Conservation (phyloP, 306 rosid species). For the Quercus variabilis region DNA sequence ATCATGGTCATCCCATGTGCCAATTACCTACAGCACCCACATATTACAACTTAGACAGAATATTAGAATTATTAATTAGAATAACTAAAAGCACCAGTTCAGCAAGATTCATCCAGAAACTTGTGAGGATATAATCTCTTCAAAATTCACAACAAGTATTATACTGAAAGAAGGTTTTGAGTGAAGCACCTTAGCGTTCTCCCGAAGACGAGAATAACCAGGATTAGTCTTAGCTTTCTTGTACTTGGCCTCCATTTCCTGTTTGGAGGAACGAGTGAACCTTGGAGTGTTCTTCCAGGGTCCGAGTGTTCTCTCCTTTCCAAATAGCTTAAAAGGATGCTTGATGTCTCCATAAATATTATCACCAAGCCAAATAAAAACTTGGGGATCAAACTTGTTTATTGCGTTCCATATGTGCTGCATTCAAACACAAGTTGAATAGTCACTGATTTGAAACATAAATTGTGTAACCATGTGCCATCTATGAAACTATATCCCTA, state of each 20-base stretch:
- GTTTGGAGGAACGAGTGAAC: conserved; percentile 55
- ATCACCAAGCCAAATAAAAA: conserved; percentile 83
- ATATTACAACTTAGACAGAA: conserved; percentile 22
- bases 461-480: not conserved
- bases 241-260: conserved; percentile 63
- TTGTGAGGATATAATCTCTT: conserved; percentile 4
- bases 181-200: conserved; percentile 47
- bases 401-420: conserved; percentile 76
- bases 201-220: conserved; percentile 52
- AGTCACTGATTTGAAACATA: not conserved
- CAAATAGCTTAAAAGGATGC: conserved; percentile 65
- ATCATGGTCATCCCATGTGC: conserved; percentile 93
- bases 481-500: not conserved
- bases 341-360: conserved; percentile 79
- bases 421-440: conserved; percentile 22
- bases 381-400: conserved; percentile 53
- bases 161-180: conserved; percentile 7
- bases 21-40: conserved; percentile 58
- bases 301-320: conserved; percentile 69
- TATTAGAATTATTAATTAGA: not conserved
- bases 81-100: not conserved
- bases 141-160: conserved; percentile 6
- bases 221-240: conserved; percentile 53
- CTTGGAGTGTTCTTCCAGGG: conserved; percentile 81
- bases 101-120: conserved; percentile 4